Evolutionary conservation across 306 rosid species (phyloP).

Genomic region (Astragalus glycyphyllos): DNA sequence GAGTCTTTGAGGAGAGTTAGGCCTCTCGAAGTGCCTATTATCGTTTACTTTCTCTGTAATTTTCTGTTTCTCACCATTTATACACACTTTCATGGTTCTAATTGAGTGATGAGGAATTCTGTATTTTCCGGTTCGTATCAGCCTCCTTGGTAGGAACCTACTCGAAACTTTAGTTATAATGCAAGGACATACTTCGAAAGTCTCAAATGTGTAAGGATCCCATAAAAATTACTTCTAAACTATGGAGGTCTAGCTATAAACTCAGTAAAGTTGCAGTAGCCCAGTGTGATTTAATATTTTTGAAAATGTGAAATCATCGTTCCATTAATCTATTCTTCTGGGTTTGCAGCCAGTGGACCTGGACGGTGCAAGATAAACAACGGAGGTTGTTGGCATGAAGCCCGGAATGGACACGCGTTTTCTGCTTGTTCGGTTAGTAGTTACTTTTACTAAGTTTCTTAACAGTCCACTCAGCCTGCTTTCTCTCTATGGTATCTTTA

Average conservation of each 20-base stretch:
- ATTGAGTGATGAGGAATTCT: too few species aligned
- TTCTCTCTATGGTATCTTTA: constrained; percentile 13
- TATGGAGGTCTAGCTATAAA: neutral
- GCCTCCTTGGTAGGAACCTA: neutral
- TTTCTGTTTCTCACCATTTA: too few species aligned
- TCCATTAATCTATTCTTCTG: constrained; percentile 43
- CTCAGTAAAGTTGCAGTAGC: neutral
- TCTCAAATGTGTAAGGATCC: constrained; percentile 1
- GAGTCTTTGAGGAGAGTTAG: too few species aligned
- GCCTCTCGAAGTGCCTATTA: too few species aligned
- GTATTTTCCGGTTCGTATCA: too few species aligned
- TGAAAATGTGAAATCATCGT: neutral
- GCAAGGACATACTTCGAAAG: neutral
- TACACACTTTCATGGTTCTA: too few species aligned
- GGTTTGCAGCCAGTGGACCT: constrained; percentile 91
- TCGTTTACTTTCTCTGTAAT: too few species aligned
- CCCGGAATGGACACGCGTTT: constrained; percentile 77
- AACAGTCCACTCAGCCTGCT: neutral
- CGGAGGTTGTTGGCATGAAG: constrained; percentile 99
- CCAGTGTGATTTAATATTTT: neutral
- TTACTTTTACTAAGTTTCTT: constrained; percentile 29
- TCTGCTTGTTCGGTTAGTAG: constrained; percentile 88
- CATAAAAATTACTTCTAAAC: neutral
- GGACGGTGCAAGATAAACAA: constrained; percentile 95
- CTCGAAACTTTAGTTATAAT: neutral